Conservation (phyloP, 345 rosid species). For the Physaria fendleri region DNA sequence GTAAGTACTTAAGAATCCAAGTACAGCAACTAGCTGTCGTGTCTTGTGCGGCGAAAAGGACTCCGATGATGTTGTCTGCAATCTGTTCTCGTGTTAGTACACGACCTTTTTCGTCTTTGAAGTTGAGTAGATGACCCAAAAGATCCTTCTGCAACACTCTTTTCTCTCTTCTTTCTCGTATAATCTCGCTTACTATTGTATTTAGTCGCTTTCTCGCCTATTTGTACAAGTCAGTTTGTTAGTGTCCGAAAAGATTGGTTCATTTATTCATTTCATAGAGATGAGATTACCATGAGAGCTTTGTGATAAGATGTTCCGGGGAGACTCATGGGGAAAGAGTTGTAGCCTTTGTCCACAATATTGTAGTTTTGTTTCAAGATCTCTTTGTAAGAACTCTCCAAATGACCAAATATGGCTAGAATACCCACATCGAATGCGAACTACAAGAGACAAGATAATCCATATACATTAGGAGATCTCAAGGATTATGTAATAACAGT, state of each 20-base stretch:
- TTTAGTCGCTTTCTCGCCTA: conserved; percentile 72
- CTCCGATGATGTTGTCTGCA: conserved; percentile 79
- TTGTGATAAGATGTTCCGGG: conserved; percentile 68
- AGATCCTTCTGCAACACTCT: conserved; percentile 36
- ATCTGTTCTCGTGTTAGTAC: conserved; percentile 44
- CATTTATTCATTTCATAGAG: neutral
- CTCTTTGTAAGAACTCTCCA: conserved; percentile 45
- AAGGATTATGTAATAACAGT: neutral
- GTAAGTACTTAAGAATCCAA: conserved; percentile 81
- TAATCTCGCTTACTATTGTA: conserved; percentile 49
- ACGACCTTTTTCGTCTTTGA: conserved; percentile 40
- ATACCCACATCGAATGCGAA: conserved; percentile 72
- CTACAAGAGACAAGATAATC: conserved; percentile 32
- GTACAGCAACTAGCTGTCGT: conserved; percentile 82
- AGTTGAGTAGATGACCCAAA: conserved; percentile 50
- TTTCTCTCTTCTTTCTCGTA: conserved; percentile 56
- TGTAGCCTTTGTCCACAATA: conserved; percentile 76
- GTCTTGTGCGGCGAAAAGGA: conserved; percentile 85
- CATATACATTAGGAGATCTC: neutral
- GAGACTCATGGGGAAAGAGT: conserved; percentile 61
- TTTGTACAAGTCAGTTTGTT: neutral
- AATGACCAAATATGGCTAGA: conserved; percentile 59
- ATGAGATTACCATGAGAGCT: conserved; percentile 50
- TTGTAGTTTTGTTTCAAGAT: conserved; percentile 50
- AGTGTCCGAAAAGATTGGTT: neutral